These are phyloP conservation scores for Lophiostoma macrostomum DNA, from an alignment of 495 filamentous ascomycete genomes.

Conservation along the genomic window DNA sequence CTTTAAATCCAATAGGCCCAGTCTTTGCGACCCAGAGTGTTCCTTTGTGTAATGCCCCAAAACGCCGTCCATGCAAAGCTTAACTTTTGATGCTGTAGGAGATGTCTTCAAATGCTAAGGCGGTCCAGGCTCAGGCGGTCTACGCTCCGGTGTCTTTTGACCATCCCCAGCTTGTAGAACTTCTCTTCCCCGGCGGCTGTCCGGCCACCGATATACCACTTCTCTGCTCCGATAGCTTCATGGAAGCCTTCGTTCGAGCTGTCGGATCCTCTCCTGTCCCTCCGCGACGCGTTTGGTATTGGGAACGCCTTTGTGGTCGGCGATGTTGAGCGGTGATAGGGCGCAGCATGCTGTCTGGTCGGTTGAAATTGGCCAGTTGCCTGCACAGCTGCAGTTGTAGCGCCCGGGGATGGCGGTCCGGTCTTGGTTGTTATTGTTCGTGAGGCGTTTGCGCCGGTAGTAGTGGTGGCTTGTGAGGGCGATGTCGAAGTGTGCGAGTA, in stretches of 20 bases:
- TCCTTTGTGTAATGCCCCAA: too few species aligned
- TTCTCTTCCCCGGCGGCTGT: constrained; percentile 83
- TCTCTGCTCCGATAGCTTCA: constrained; percentile 72
- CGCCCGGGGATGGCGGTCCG: constrained; percentile 10
- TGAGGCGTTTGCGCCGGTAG: constrained; percentile 23
- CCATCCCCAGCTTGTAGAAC: constrained; percentile 73
- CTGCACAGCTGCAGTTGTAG: constrained; percentile 23
- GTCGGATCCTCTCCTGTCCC: constrained; percentile 69
- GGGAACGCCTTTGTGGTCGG: constrained; percentile 28
- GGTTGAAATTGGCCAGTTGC: constrained; percentile 31
- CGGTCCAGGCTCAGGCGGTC: constrained; percentile 61
- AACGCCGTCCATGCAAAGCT: constrained; percentile 21
- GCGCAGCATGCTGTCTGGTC: constrained; percentile 28
- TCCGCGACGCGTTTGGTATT: constrained; percentile 15
- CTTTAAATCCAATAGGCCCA: too few species aligned
- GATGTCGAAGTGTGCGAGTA: constrained; percentile 44
- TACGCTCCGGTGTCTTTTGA: constrained; percentile 56
- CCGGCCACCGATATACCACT: constrained; percentile 85
- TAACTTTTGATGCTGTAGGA: not conserved
- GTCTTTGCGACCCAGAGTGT: too few species aligned
- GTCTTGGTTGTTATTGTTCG: constrained; percentile 28
- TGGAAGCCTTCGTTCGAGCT: constrained; percentile 75
- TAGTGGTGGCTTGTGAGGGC: constrained; percentile 39
- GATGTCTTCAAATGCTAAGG: constrained; percentile 52
- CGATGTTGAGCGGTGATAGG: constrained; percentile 37